phyloP scores from a whole-genome alignment of 2,329 filamentous ascomycete species.

The Calonectria naviculata region DNA sequence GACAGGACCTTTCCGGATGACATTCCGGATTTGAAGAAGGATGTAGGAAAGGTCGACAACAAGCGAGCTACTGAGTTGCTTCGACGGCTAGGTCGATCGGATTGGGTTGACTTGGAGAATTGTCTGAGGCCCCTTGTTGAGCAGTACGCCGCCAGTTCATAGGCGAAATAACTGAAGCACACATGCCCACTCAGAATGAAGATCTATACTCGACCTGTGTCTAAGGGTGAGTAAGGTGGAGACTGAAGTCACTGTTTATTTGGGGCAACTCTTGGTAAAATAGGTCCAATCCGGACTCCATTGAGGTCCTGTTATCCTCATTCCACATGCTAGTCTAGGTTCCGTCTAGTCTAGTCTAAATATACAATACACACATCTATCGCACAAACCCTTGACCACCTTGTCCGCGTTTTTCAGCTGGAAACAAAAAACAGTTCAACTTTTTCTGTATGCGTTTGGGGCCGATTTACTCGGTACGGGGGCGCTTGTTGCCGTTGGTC shows the following conservation, averaged over 20 bases:
- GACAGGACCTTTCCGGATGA: neutral
- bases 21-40: neutral
- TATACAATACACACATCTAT: constrained; percentile 1
- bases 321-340: constrained; percentile 11
- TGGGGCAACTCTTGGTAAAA: neutral
- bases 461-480: constrained; percentile 9
- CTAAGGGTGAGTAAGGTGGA: neutral
- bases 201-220: too few species aligned
- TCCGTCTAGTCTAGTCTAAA: constrained; percentile 1
- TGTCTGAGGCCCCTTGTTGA: neutral
- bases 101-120: constrained; percentile 9
- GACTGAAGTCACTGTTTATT: neutral
- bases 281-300: neutral
- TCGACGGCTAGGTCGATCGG: neutral
- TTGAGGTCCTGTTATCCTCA: neutral
- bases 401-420: neutral
- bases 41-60: neutral
- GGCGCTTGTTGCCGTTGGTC: constrained; percentile 18
- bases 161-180: neutral
- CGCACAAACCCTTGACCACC: neutral
- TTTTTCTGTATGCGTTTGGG: too few species aligned
- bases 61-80: neutral
- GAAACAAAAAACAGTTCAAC: neutral
- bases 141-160: neutral
- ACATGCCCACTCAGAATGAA: neutral